phyloP scores from a whole-genome alignment of 2,329 filamentous ascomycete genomes.

The Aspergillus fischeri region DNA sequence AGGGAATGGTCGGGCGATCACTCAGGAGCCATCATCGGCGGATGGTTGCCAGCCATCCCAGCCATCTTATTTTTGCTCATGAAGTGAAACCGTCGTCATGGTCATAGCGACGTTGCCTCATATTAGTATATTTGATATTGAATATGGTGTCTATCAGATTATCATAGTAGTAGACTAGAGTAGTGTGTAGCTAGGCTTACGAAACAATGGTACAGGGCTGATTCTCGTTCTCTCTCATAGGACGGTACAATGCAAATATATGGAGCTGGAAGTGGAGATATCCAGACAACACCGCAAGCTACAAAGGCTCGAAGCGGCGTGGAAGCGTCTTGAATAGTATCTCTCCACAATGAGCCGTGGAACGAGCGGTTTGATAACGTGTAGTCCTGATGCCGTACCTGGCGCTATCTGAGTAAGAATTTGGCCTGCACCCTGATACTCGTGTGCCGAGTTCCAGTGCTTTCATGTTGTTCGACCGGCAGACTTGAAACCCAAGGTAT shows the following conservation, averaged over 20 bases:
- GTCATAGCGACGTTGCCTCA: too few species aligned
- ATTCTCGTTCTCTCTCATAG: not conserved
- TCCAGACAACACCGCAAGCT: not conserved
- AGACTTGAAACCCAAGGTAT: not conserved
- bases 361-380: not conserved
- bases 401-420: not conserved
- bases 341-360: not conserved
- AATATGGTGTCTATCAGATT: not conserved
- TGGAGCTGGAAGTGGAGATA: not conserved
- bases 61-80: not conserved
- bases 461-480: too few species aligned
- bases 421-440: not conserved
- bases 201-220: not conserved
- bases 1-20: not conserved
- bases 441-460: not conserved
- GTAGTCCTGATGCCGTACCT: not conserved
- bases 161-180: not conserved
- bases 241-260: not conserved
- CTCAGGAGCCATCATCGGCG: not conserved
- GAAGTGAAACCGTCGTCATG: not conserved
- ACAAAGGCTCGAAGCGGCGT: not conserved
- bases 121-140: not conserved
- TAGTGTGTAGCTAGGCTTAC: not conserved
- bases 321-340: not conserved
- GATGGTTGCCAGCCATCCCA: not conserved